These are phyloP conservation scores for Xylaria longipes DNA, from an alignment of 495 filamentous ascomycete genomes.

Conservation along the genomic window DNA sequence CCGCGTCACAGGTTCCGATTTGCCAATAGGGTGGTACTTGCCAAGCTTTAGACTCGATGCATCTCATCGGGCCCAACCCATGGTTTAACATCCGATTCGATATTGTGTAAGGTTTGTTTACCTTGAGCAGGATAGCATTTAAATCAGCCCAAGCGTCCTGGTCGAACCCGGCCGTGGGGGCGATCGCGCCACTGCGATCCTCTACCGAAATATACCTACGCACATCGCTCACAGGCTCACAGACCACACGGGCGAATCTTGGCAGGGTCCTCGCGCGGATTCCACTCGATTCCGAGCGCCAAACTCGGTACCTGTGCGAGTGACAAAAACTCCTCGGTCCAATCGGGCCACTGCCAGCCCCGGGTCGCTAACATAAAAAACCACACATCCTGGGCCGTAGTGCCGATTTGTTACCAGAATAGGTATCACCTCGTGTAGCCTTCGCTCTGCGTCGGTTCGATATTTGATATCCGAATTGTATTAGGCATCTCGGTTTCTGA, in stretches of 20 bases:
- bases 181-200: neutral
- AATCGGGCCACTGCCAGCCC: slow-evolving; percentile 27
- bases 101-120: slow-evolving; percentile 9
- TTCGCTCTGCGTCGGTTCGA: neutral
- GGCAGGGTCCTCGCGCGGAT: slow-evolving; percentile 13
- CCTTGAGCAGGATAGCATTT: neutral
- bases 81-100: slow-evolving; percentile 17
- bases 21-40: slow-evolving; percentile 13
- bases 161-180: slow-evolving; percentile 11
- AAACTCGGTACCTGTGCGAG: slow-evolving; percentile 13
- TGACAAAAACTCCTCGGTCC: slow-evolving; percentile 2
- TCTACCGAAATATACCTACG: neutral
- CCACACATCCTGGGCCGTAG: slow-evolving; percentile 8
- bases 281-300: slow-evolving; percentile 17
- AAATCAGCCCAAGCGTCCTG: neutral
- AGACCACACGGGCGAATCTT: neutral
- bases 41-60: slow-evolving; percentile 14
- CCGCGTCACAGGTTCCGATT: slow-evolving; percentile 22
- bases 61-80: slow-evolving; percentile 13
- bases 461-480: neutral
- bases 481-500: neutral
- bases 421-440: neutral
- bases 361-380: neutral
- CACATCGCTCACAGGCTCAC: neutral
- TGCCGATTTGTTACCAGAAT: neutral